Conservation (phyloP, 2,329 filamentous ascomycete species). For the Colletotrichum camelliae region DNA sequence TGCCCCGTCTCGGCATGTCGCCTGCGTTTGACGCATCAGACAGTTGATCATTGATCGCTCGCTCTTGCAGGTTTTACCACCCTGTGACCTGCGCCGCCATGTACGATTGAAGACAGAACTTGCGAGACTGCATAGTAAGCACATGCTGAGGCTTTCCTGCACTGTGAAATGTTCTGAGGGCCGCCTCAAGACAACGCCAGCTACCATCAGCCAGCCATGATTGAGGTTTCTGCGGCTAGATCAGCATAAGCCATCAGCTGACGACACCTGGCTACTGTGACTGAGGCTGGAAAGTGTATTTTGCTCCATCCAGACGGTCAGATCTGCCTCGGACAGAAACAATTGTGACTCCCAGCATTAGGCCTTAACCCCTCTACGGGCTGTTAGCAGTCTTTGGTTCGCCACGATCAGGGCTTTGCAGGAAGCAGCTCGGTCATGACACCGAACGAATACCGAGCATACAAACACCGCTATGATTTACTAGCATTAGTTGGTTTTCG, state of each 20-base stretch:
- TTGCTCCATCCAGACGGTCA: not conserved
- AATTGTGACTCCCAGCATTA: not conserved
- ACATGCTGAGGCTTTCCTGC: not conserved
- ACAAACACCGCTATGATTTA: not conserved
- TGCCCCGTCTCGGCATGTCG: not conserved
- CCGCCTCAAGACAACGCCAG: not conserved
- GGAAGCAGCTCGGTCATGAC: not conserved
- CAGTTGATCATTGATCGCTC: not conserved
- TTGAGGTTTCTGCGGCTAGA: not conserved
- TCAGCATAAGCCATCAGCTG: not conserved
- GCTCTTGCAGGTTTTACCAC: not conserved
- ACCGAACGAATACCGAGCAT: not conserved
- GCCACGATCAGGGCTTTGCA: not conserved
- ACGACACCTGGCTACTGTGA: not conserved
- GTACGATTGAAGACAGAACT: not conserved
- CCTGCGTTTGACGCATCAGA: not conserved
- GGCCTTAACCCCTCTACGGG: not conserved
- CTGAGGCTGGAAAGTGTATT: not conserved
- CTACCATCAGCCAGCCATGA: not conserved
- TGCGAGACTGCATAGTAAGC: not conserved
- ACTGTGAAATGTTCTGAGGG: not conserved
- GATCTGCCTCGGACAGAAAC: not conserved
- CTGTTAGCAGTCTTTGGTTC: not conserved
- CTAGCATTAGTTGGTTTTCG: not conserved
- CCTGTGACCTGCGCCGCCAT: not conserved